Base-by-base conservation (phyloP, 371 early-diverging fungal genomes). In the Thermomucor indicae-seudaticae region DNA sequence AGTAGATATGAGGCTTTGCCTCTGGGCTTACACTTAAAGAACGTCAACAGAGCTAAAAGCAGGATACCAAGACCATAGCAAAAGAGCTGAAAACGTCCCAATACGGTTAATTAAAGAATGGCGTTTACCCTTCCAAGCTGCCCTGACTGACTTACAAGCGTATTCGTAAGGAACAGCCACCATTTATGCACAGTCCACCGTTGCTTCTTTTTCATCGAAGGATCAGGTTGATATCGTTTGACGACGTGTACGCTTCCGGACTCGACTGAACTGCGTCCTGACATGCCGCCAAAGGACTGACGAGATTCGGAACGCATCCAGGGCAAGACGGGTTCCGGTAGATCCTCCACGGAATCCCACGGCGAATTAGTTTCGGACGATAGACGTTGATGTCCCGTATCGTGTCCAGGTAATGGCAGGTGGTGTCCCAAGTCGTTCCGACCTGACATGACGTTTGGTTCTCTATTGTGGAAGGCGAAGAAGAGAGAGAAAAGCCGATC, bases 181-280 rank as follows among this genome's bases (percentile, higher is more conserved):
- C 73, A 66, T 42, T 82, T 82, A 30, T 75, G 78, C 23, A 54
- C 38, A 1, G 80, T 74, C 83, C 83, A 82, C n/a, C 70, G 58
- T 35, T 64, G 63, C 37, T 56, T 64, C 47, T 68, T 66, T 29
- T 63, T 67, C 17, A 44, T 35, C 6, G 53, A 29, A 3, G 64
- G 53, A 54, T 72, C 67, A 1, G 60, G 57, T 5, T 43, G 35
- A 32, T 61, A 62, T 29, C 69, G 51, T 45, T 76, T 76, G 51
- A 72, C 58, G 14, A 66, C 55, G 46, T 76, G 77, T 30, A 76
- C 47, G 41, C 65, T 64, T 16, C 58, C 43, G 7, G 67, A 55
- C 16, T 58, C 63, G 6, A 63, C 52, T 10, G 52, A 58, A 12
- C 28, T 38, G 6, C 51, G 51, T 7, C 51, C 51, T 7, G 42